Evolutionary conservation across 441 rosid genomes (phyloP), one percentile per base, ranked within the genome.

Genomic region (Lepidium campestre): DNA sequence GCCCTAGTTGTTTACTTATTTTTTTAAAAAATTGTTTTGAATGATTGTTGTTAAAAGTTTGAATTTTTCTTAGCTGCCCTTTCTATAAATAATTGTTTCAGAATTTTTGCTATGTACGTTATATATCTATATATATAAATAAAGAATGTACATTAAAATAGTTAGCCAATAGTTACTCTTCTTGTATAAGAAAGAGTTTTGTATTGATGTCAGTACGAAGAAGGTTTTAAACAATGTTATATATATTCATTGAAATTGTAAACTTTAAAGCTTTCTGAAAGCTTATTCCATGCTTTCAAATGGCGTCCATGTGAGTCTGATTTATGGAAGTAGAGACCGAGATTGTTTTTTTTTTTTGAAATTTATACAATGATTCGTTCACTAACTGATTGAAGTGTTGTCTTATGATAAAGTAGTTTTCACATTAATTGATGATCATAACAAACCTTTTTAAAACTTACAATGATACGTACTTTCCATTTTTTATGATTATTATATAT

Each of bases 281-380:
- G 61, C 49, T 45, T 60, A 47, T 45, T 54, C 7, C 73, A 37
- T 62, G 68, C 68, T 60, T 67, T 67, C n/a, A n/a, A 60, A 66
- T 73, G 77, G 67, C 37, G 57, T 60, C 77, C 77, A 73, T 67
- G 72, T 73, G 72, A 73, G 53, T 20, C 39, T 49, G 63, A 65
- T 58, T 59, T 56, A 60, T 53, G 68, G 66, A 20, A 60, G 45
- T 53, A 29, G 59, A 60, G 55, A 52, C 32, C 55, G 45, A 60
- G 19, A 53, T 42, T 34, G 27, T 10, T 55, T 45, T 45, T 39
- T 19, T 5, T 14, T 11, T n/a, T 5, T 15, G 4, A 17, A 19
- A n/a, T n/a, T 13, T 42, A 36, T 44, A 44, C 39, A 65, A 65
- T 72, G 47, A 65, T 72, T 72, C 71, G 19, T 72, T 65, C 49